A percentile compares a stretch with the other conserved stretches of the same genome.
Conservation (phyloP, 306 rosid genomes). For the Inga laurina region DNA sequence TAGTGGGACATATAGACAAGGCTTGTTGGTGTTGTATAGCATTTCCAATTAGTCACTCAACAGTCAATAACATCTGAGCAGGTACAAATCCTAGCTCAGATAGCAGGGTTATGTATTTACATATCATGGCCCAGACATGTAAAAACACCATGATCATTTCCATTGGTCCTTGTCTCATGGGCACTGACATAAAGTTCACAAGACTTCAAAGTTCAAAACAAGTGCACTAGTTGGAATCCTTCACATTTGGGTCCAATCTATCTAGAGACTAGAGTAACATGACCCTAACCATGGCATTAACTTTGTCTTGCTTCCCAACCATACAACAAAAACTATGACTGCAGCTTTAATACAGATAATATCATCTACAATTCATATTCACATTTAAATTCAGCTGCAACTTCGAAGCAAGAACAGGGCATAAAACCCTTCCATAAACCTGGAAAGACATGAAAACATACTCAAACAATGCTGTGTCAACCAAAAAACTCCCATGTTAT, state of each 20-base stretch:
- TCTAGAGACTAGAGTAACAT: not conserved
- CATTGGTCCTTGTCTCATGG: not conserved
- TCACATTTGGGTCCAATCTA: not conserved
- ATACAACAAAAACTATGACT: constrained; percentile 3
- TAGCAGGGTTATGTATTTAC: not conserved
- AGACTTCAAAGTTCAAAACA: not conserved
- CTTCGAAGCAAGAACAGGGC: not conserved
- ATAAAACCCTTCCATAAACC: constrained; percentile 12
- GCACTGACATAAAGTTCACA: not conserved
- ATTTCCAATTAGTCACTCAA: not conserved
- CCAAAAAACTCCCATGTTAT: not conserved
- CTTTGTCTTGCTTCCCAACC: constrained; percentile 5
- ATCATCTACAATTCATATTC: constrained; percentile 16
- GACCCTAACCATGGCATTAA: not conserved
- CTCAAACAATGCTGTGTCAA: not conserved
- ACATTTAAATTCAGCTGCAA: constrained; percentile 5
- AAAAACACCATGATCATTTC: not conserved
- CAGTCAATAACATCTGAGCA: not conserved
- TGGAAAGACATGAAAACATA: not conserved
- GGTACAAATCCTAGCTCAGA: not conserved
- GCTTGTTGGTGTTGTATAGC: not conserved
- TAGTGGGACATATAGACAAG: not conserved
- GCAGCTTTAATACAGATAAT: constrained; percentile 16
- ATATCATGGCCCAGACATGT: not conserved
- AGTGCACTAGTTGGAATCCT: not conserved